These are phyloP conservation scores for Crithidia expoeki DNA, from an alignment of 208 protist species.

Conservation along the genomic window DNA sequence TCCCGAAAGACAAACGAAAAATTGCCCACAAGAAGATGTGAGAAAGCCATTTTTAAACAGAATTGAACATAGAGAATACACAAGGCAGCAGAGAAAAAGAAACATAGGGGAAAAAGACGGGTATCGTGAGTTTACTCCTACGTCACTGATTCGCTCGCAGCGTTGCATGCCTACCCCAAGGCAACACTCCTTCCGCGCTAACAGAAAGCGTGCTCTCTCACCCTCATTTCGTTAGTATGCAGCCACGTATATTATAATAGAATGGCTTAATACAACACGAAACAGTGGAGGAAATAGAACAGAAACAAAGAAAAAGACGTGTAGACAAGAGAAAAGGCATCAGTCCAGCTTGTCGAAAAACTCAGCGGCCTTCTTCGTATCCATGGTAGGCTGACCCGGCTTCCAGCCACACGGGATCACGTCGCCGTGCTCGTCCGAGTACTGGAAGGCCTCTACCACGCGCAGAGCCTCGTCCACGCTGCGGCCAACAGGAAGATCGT, in stretches of 20 bases:
- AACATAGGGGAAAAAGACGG: neutral
- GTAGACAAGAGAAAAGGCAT: neutral
- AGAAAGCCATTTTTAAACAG: too few species aligned
- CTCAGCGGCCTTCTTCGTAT: conserved; percentile 86
- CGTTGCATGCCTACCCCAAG: neutral
- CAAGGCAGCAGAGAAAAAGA: neutral
- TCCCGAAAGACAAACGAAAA: too few species aligned
- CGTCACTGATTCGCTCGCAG: too few species aligned
- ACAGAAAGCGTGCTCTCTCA: neutral
- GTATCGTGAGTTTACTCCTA: neutral
- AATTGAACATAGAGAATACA: too few species aligned
- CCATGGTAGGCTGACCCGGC: conserved; percentile 92
- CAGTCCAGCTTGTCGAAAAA: conserved; percentile 91
- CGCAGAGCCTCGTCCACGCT: conserved; percentile 96
- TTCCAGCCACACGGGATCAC: conserved; percentile 96
- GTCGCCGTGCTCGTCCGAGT: conserved; percentile 94
- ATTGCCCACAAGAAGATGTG: too few species aligned
- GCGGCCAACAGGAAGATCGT: conserved; percentile 96
- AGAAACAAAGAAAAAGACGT: conserved; percentile 16
- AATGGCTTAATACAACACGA: too few species aligned
- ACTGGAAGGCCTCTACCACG: conserved; percentile 96
- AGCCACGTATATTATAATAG: neutral
- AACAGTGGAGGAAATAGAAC: neutral
- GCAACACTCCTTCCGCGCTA: neutral
- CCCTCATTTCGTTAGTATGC: neutral